Percentiles rank a stretch among this genome's conserved stretches.
Conservation (phyloP, 768 basidiomycete species). For the Tricholoma flavovirens region DNA sequence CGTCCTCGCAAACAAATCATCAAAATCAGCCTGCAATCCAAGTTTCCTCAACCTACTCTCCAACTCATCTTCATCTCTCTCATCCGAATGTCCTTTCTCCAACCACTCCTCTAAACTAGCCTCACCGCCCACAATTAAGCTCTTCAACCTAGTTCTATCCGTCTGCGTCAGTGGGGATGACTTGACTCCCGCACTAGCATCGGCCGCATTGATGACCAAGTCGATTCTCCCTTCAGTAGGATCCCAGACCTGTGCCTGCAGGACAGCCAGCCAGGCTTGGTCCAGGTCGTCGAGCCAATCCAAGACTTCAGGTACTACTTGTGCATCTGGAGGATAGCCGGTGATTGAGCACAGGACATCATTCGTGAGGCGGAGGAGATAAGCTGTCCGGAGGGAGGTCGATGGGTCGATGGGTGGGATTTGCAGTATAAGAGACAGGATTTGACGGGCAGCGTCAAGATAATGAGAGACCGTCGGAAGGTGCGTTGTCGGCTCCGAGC, state of each 20-base stretch:
- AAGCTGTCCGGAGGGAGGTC: conserved; percentile 55
- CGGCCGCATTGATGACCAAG: conserved; percentile 31
- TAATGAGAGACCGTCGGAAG: conserved; percentile 57
- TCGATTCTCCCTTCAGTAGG: conserved; percentile 34
- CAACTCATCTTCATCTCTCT: conserved; percentile 27
- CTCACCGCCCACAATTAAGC: conserved; percentile 56
- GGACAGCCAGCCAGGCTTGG: conserved; percentile 64
- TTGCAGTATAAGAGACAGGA: conserved; percentile 61
- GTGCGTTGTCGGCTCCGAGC: conserved; percentile 44
- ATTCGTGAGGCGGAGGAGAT: conserved; percentile 67
- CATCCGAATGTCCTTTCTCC: conserved; percentile 18
- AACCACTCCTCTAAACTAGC: conserved; percentile 69
- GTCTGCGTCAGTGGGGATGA: conserved; percentile 59
- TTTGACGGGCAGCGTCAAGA: conserved; percentile 47
- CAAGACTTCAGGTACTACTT: conserved; percentile 46
- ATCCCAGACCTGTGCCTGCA: conserved; percentile 66
- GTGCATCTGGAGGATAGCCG: conserved; percentile 48
- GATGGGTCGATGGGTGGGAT: conserved; percentile 74
- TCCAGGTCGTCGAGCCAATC: conserved; percentile 73
- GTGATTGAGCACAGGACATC: conserved; percentile 56
- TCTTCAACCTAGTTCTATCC: conserved; percentile 64
- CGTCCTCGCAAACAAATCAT: conserved; percentile 57
- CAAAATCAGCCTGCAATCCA: conserved; percentile 56
- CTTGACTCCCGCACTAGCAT: conserved; percentile 25
- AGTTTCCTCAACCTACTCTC: conserved; percentile 39